Evolutionary conservation across 1,284 basidiomycete genomes (phyloP).

Genomic region (Lentinus polychrous): DNA sequence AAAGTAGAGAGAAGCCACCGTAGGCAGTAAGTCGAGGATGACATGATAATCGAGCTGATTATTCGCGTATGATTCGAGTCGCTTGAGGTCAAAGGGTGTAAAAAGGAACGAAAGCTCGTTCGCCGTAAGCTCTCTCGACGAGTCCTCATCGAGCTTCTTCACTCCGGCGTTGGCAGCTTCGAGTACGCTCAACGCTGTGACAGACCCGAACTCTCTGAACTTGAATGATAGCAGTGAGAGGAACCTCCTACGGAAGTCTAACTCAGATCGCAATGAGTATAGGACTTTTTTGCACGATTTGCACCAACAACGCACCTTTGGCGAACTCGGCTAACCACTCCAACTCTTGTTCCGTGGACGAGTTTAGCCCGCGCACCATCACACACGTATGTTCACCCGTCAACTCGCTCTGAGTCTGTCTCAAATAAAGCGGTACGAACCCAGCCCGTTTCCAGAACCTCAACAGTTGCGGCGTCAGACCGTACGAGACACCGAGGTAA

Average conservation of each 20-base stretch:
- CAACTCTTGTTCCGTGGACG: slow-evolving; percentile 51
- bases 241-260: slow-evolving; percentile 92
- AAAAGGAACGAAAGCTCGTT: slow-evolving; percentile 70
- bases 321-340: slow-evolving; percentile 91
- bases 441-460: slow-evolving; percentile 96
- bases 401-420: slow-evolving; percentile 90
- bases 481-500: slow-evolving; percentile 96
- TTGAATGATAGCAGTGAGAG: slow-evolving; percentile 86
- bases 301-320: slow-evolving; percentile 48
- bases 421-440: slow-evolving; percentile 87
- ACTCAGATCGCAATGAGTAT: background rate
- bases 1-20: slow-evolving; percentile 80
- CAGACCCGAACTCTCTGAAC: slow-evolving; percentile 89
- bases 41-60: slow-evolving; percentile 97
- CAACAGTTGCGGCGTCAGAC: slow-evolving; percentile 83
- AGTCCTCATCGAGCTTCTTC: slow-evolving; percentile 42
- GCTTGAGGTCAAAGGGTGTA: slow-evolving; percentile 93
- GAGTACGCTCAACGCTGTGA: slow-evolving; percentile 82
- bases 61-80: slow-evolving; percentile 92
- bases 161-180: slow-evolving; percentile 75
- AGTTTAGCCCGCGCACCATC: slow-evolving; percentile 81
- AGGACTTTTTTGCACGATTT: background rate
- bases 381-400: slow-evolving; percentile 97
- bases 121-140: slow-evolving; percentile 47
- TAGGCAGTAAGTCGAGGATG: slow-evolving; percentile 87